Base-by-base conservation (phyloP, 139 green algal genomes). In the Auxenochlorella protothecoides region DNA sequence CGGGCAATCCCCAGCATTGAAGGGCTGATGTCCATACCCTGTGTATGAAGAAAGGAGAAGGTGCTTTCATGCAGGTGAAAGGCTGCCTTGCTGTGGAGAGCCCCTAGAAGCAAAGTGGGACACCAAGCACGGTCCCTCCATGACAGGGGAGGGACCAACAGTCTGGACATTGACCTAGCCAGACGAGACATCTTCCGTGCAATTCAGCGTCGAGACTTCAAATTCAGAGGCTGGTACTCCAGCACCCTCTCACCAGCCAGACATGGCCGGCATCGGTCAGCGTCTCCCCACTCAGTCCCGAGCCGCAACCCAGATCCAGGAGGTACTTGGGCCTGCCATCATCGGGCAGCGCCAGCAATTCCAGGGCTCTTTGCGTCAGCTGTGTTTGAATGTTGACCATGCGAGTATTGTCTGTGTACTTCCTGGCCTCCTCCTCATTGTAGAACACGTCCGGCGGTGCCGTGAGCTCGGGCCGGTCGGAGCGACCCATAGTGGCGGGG, bases 361-460 rank as follows among this genome's bases (percentile, higher is more conserved):
- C 95, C 57, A 99, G 70, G 0, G 94, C 93, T 3, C 95, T 85
- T 71, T 92, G 75, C 8, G 92, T 94, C 27, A 98, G 82, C 7
- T 71, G 59, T 3, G 83, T 76, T 79, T 96, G 90, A 67, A 97
- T 95, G 8, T 85, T 73, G 9, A 93, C 85, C 68, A 96, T 95
- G 6, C 92, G 85, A 56, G 81, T 92, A 72, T 94, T 96, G 53
- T 85, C 89, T 2, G 94, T 98, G 79, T 99, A 99, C 73, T 98
- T 98, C 12, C 78, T 70, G 3, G 95, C 93, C 69, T 98, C 95
- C 3, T 83, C 82, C 51, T 95, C 89, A 75, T 96, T 92, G 85
- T 99, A 99, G 64, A 96, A 98, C 8, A 97, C 82, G 53, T 98
- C 92, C 4, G 95, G 89, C 2, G 95, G 95, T 7, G 84, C 89